Evolutionary conservation across 208 protist genomes (phyloP), one percentile per base, ranked within the genome.

Genomic region (Porcisia hertigi): DNA sequence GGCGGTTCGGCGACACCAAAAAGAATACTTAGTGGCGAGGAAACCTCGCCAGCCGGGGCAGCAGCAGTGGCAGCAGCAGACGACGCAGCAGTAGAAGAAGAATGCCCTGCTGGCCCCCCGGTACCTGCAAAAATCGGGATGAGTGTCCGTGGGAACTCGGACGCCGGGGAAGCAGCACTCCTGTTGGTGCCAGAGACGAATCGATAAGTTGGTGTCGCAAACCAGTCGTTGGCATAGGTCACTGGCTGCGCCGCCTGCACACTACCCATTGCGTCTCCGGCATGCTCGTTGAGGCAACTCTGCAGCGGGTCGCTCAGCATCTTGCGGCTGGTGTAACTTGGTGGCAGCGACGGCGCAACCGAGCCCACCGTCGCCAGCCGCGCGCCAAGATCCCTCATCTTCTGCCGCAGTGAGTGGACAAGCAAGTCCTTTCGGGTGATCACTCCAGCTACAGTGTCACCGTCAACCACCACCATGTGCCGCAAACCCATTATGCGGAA

Each of bases 341-440:
- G 77, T 41, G 77, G 77, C 64, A 82, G 47, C 47, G 78, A 82
- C 57, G 78, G 78, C 36, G 78, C 73, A 1, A 47, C 52, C 43
- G 73, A 66, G 59, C 55, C 72, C 0, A 55, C 79, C 49, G 57
- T 76, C 34, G 75, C 75, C 30, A 87, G 66, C 23, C 81, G 79
- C 39, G 59, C 76, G 16, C 82, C 79, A 67, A 95, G 85, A 71
- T 88, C 85, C 43, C 75, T 69, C 78, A 94, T 75, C 5, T 79
- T 84, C 8, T 79, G 84, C 34, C 79, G 84, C 77, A 97, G 81
- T 47, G 86, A 66, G 72, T 93, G 84, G 14, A 89, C 81, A 18
- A 98, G 87, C 14, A 98, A 82, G 76, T 98, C 95, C 64, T 98
- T 97, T 25, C 95, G 92, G 2, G 95, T 98, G 80, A 98, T 95